Conservation (phyloP, 768 basidiomycete species). For the Pleurotus ostreatus region DNA sequence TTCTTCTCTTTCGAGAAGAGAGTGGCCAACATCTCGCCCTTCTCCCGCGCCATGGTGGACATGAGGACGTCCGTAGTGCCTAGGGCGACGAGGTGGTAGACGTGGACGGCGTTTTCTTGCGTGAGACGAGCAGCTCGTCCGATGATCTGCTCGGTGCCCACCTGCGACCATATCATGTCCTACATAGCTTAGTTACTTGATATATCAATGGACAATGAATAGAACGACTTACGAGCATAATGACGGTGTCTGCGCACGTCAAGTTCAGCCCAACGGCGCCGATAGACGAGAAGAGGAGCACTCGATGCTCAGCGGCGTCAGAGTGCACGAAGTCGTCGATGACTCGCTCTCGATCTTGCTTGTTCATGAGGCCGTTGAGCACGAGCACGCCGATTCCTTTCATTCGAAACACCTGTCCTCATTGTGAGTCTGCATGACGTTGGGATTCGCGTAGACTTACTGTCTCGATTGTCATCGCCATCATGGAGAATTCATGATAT, state of each 20-base stretch:
- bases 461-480: not conserved
- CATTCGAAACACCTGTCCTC: not conserved
- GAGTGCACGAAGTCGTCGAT: not conserved
- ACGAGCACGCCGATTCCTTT: not conserved
- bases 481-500: too few species aligned
- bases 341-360: not conserved
- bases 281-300: constrained; percentile 6
- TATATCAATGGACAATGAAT: not conserved
- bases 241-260: not conserved
- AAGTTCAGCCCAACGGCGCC: not conserved
- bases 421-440: not conserved
- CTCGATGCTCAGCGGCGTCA: not conserved
- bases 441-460: not conserved
- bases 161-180: constrained; percentile 6
- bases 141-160: not conserved
- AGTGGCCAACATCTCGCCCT: not conserved
- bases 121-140: constrained; percentile 2
- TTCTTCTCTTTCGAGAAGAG: not conserved
- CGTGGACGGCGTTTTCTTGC: constrained; percentile 5
- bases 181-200: not conserved
- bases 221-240: constrained; percentile 1
- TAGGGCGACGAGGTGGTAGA: constrained; percentile 5
- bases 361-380: not conserved
- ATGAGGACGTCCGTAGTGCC: constrained; percentile 8
- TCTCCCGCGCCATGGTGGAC: not conserved